Conservation (phyloP, 768 basidiomycete species). For the Tubosaeta sp. region DNA sequence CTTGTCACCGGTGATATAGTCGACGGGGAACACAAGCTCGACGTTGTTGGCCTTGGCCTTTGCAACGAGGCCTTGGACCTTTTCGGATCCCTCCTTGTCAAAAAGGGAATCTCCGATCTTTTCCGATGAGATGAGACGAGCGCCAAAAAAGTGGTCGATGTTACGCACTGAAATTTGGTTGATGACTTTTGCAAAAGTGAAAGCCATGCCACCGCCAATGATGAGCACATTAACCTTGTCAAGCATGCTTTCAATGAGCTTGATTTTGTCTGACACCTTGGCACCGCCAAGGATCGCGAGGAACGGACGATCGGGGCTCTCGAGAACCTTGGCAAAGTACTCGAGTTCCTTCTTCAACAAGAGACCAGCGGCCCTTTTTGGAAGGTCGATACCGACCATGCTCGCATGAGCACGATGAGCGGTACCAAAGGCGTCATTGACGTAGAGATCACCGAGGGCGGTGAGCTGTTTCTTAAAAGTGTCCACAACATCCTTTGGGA, state of each 20-base stretch:
- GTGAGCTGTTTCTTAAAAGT: conserved; percentile 88
- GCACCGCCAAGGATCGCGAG: conserved; percentile 97
- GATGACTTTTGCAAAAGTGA: conserved; percentile 96
- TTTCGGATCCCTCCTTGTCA: conserved; percentile 82
- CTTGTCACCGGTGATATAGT: conserved; percentile 92
- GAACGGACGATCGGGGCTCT: conserved; percentile 93
- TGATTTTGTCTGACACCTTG: conserved; percentile 99
- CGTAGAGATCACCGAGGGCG: conserved; percentile 89
- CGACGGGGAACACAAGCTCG: conserved; percentile 92
- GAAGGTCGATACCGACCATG: conserved; percentile 95
- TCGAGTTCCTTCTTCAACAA: conserved; percentile 98
- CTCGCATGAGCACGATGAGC: conserved; percentile 98
- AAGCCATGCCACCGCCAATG: conserved; percentile 98
- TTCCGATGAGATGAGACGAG: conserved; percentile 10
- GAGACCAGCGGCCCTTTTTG: conserved; percentile 91
- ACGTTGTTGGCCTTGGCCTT: conserved; percentile 92
- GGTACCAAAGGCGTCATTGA: conserved; percentile 99
- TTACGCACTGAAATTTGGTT: conserved; percentile 64
- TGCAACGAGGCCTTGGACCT: conserved; percentile 77
- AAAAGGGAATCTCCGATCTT: conserved; percentile 93
- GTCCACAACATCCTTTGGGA: conserved; percentile 74
- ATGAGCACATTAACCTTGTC: conserved; percentile 98
- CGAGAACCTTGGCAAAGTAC: conserved; percentile 96
- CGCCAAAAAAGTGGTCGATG: not conserved
- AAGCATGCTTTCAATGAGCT: conserved; percentile 97